A percentile compares a stretch with the other conserved stretches of the same genome.
Evolutionary conservation across 2,329 filamentous ascomycete species (phyloP).

Genomic region (Chrysoporthe cubensis): DNA sequence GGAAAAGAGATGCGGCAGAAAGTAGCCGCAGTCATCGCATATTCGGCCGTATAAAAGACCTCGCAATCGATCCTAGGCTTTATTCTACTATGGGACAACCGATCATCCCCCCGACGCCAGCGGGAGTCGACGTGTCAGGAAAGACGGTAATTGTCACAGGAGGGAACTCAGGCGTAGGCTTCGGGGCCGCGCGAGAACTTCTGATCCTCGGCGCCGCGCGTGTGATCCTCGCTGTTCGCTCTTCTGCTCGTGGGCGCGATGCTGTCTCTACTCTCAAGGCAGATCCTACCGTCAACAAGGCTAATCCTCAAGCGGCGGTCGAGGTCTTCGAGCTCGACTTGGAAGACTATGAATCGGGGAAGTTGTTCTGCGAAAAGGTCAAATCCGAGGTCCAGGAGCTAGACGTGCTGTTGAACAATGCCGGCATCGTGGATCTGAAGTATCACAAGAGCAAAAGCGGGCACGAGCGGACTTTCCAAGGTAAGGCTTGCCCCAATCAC

Average conservation of each 20-base stretch:
- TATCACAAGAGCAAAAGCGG: background rate
- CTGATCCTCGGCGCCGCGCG: background rate
- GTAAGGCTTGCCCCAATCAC: background rate
- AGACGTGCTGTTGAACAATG: conserved; percentile 2
- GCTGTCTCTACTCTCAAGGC: background rate
- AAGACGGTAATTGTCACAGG: conserved; percentile 1
- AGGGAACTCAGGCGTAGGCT: conserved; percentile 3
- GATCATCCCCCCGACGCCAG: background rate
- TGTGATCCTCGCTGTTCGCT: background rate
- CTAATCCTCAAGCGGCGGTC: background rate
- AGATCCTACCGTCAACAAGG: background rate
- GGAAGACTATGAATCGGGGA: background rate
- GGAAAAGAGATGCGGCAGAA: background rate
- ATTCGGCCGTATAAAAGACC: background rate
- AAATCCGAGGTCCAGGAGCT: background rate
- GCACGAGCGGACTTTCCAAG: background rate
- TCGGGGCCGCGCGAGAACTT: background rate
- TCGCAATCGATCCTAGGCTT: background rate
- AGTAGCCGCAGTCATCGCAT: conserved; percentile 1
- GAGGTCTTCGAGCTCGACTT: conserved; percentile 1
- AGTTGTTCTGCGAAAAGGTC: background rate
- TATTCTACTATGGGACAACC: background rate
- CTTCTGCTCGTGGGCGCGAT: background rate
- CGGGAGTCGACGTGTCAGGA: background rate
- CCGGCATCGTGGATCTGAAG: conserved; percentile 1